phyloP scores from a whole-genome alignment of 164 flowering plant genomes.

The Aristolochia fimbriata region DNA sequence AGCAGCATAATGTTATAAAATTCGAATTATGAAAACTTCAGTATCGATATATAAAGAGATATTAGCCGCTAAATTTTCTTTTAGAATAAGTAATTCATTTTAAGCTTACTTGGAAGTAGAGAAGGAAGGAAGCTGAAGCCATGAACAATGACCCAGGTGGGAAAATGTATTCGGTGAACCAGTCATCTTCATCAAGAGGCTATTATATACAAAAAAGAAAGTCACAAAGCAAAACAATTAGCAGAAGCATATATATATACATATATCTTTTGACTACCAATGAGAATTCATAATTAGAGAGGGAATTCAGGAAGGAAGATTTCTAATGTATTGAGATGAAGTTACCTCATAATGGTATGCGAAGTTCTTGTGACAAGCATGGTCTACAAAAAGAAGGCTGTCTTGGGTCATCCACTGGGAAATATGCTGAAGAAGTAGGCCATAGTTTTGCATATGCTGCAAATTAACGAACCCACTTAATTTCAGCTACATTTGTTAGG shows the following conservation, averaged over 20 bases:
- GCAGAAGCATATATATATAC: too few species aligned
- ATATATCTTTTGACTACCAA: background rate
- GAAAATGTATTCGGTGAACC: conserved; percentile 10
- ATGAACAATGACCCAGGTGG: conserved; percentile 14
- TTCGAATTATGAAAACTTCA: background rate
- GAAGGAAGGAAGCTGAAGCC: conserved; percentile 14
- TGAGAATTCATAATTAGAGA: background rate
- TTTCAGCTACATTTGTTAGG: background rate
- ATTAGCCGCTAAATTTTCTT: too few species aligned
- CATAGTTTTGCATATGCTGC: conserved; percentile 21
- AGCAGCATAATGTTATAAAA: background rate
- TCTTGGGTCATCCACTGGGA: conserved; percentile 16
- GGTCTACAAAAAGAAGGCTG: conserved; percentile 19
- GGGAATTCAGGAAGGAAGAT: background rate
- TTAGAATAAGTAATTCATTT: too few species aligned
- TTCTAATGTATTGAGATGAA: background rate
- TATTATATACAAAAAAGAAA: background rate
- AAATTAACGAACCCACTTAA: too few species aligned
- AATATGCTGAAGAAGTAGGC: conserved; percentile 11
- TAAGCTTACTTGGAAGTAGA: conserved; percentile 19
- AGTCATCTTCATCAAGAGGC: conserved; percentile 13
- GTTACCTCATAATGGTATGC: conserved; percentile 14
- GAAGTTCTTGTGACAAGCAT: conserved; percentile 13
- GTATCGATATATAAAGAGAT: too few species aligned
- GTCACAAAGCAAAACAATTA: too few species aligned